phyloP scores from a whole-genome alignment of 106 monocot genomes.

The Phalaenopsis equestris region DNA sequence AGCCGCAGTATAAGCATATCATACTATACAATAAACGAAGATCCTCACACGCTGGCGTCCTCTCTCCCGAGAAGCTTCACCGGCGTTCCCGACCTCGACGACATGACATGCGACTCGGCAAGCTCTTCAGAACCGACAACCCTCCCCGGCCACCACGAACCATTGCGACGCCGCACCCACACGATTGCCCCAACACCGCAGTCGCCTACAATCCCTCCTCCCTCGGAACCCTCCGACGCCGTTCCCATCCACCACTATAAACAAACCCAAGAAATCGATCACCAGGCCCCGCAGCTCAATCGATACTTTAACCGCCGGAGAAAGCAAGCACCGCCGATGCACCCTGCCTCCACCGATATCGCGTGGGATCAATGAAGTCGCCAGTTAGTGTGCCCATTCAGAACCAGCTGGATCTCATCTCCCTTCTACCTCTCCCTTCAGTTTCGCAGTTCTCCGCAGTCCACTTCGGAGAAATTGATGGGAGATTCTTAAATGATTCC shows the following conservation, averaged over 20 bases:
- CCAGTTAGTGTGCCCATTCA: constrained; percentile 5
- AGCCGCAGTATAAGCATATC: constrained; percentile 1
- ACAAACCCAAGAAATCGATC: background rate
- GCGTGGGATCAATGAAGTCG: background rate
- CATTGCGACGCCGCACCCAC: constrained; percentile 81
- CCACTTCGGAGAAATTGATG: background rate
- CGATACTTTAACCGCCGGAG: background rate
- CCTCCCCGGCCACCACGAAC: constrained; percentile 93
- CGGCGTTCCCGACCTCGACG: constrained; percentile 82
- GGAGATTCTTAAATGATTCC: background rate
- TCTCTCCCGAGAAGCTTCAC: constrained; percentile 87
- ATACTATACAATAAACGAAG: background rate
- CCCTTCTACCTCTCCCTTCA: background rate
- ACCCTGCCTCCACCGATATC: background rate
- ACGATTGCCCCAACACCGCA: constrained; percentile 60
- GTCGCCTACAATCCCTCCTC: constrained; percentile 20
- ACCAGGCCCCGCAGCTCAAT: background rate
- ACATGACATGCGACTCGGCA: constrained; percentile 74
- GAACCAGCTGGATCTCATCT: background rate
- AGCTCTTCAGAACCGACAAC: constrained; percentile 79
- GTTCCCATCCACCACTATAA: background rate
- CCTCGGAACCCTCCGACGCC: constrained; percentile 1
- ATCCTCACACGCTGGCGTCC: constrained; percentile 90
- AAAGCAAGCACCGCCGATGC: background rate
- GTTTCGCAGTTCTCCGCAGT: background rate